These are phyloP conservation scores for Pseudopithomyces chartarum DNA, from an alignment of 2,329 filamentous ascomycete genomes.

Conservation along the genomic window DNA sequence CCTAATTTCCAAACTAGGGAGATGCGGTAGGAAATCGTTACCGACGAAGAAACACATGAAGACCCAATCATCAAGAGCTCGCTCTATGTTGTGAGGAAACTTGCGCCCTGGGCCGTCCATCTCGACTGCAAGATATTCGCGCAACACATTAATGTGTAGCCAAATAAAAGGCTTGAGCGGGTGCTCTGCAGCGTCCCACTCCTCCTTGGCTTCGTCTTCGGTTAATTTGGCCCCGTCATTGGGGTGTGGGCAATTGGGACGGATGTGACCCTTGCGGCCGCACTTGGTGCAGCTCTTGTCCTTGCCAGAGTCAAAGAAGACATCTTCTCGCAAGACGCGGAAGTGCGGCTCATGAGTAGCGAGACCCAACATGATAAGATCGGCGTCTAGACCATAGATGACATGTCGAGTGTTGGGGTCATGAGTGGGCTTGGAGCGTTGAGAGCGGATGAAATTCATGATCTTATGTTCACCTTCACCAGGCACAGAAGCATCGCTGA, in stretches of 20 bases:
- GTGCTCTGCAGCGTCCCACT: constrained; percentile 35
- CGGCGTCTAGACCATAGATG: constrained; percentile 96
- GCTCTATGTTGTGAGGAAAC: constrained; percentile 91
- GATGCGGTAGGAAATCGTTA: constrained; percentile 96
- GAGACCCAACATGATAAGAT: constrained; percentile 97
- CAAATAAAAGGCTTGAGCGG: constrained; percentile 94
- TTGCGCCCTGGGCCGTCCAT: constrained; percentile 80
- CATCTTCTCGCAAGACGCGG: constrained; percentile 92
- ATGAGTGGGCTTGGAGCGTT: constrained; percentile 86
- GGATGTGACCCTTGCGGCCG: constrained; percentile 89
- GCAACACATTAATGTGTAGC: constrained; percentile 89
- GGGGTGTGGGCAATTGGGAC: constrained; percentile 70
- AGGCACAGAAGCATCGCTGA: constrained; percentile 96
- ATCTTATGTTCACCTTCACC: constrained; percentile 99
- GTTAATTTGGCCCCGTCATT: constrained; percentile 68
- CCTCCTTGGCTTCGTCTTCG: constrained; percentile 73
- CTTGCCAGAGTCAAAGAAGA: constrained; percentile 89
- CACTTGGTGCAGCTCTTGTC: constrained; percentile 85
- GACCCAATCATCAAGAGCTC: constrained; percentile 96
- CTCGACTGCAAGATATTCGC: constrained; percentile 92
- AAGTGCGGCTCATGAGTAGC: constrained; percentile 98
- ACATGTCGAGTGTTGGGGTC: constrained; percentile 97
- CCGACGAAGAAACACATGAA: constrained; percentile 99
- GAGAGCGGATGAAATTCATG: constrained; percentile 96
- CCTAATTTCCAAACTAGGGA: constrained; percentile 95